Base-by-base conservation (phyloP, 192 early-diverging fungal species). In the Backusella liffmaniae region DNA sequence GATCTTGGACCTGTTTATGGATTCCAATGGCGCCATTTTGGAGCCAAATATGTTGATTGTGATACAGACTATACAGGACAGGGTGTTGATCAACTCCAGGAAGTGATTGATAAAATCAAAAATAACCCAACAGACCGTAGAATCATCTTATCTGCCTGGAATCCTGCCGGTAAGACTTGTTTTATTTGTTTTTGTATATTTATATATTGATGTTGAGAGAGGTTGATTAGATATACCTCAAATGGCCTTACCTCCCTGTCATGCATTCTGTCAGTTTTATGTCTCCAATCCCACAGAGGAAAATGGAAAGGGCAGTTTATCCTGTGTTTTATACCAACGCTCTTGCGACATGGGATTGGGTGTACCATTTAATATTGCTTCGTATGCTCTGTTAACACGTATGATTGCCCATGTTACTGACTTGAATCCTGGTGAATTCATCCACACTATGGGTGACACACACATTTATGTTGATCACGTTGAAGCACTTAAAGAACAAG, bases 11-110 rank as follows among this genome's bases (percentile, higher is more conserved):
- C 95, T 1, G 94, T 99, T 23, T 99, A 99, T 75, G 98, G 98
- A 15, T 99, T 96, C 84, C 98, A 99, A 77, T 99, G 98, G 98
- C 85, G 98, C 35, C 96, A 99, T 77, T 99, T 99, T 89, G 98
- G 98, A 0, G 98, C 98, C 1, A 78, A 91, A 66, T 99, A 99
- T 80, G 77, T 82, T 56, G 90, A 91, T 69, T 90, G 89, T 37
- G 91, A 98, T 74, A 87, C 89, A 1, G 95, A 98, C 74, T 99
- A 99, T 73, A 87, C 90, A 3, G 94, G 94, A 13, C 79, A 94
- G 79, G 98, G 98, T n/a, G 90, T 96, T 5, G 98, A 99, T 77
- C 98, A 99, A 80, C 84, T 99, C 15, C 83, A 84, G 10, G 90
- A 94, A 37, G 95, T 98, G 34, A 93, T 99, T 62, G 80, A 91